phyloP scores from a whole-genome alignment of 805 yeast genomes.

The Candida hispaniensis region DNA sequence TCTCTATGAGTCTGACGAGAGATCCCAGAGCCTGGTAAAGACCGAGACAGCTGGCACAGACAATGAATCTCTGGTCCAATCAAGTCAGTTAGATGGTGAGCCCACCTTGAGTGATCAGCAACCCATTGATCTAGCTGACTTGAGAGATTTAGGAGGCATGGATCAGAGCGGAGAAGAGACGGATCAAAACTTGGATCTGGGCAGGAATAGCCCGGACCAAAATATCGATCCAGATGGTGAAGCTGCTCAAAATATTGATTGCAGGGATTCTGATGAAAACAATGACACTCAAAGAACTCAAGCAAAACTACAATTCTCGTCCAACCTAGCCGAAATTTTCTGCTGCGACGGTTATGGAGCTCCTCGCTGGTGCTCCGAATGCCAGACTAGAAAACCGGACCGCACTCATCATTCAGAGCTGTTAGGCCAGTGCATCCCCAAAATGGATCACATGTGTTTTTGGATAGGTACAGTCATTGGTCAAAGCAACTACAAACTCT shows the following conservation, averaged over 20 bases:
- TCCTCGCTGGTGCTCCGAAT: slow-evolving; percentile 64
- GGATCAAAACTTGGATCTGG: too few relatives aligned
- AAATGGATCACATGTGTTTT: slow-evolving; percentile 75
- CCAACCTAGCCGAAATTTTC: slow-evolving; percentile 45
- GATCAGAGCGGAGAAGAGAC: too few relatives aligned
- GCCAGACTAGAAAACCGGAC: slow-evolving; percentile 53
- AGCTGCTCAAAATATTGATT: background rate
- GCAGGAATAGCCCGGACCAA: slow-evolving; percentile 21
- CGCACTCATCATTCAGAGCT: slow-evolving; percentile 62
- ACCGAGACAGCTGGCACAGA: slow-evolving; percentile 20
- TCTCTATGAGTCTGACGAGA: slow-evolving; percentile 18
- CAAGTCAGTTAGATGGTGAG: too few relatives aligned
- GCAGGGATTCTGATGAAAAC: slow-evolving; percentile 21
- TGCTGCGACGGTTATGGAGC: slow-evolving; percentile 61
- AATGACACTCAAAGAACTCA: background rate
- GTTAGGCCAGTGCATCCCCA: slow-evolving; percentile 47
- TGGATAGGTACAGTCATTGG: slow-evolving; percentile 73
- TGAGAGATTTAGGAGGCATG: too few relatives aligned
- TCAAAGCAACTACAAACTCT: slow-evolving; percentile 47
- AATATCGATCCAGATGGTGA: background rate
- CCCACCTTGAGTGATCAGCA: too few relatives aligned
- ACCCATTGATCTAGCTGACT: too few relatives aligned
- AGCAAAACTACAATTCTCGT: slow-evolving; percentile 19
- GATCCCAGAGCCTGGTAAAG: slow-evolving; percentile 31
- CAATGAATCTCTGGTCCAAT: too few relatives aligned